A percentile compares a stretch with the other conserved stretches of the same genome.
phyloP scores from a whole-genome alignment of 2,329 filamentous ascomycete genomes.

The Cladosporium oxysporum region DNA sequence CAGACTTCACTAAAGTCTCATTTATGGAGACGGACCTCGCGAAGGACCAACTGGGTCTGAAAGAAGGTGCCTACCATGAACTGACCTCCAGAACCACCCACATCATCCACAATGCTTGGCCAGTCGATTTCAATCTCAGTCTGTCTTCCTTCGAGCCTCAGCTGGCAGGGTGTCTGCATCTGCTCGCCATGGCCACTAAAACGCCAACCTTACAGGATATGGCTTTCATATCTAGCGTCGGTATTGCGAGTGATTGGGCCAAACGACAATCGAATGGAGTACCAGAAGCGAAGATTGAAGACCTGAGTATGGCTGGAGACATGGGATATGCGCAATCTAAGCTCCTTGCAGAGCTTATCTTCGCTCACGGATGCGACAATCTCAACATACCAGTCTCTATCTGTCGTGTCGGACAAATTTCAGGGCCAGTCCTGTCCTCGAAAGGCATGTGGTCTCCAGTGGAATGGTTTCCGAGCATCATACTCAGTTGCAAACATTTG shows the following conservation, averaged over 20 bases:
- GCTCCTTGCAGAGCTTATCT: conserved; percentile 2
- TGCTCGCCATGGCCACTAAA: conserved; percentile 28
- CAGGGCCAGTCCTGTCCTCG: not conserved
- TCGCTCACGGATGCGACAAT: conserved; percentile 5
- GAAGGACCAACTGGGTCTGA: conserved; percentile 26
- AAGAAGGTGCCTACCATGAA: conserved; percentile 23
- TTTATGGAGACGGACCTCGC: conserved; percentile 26
- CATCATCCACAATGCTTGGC: conserved; percentile 43
- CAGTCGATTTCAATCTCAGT: conserved; percentile 40
- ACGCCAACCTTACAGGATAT: conserved; percentile 40
- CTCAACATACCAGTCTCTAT: conserved; percentile 39
- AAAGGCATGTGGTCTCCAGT: not conserved
- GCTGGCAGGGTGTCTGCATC: conserved; percentile 27
- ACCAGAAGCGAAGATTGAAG: not conserved
- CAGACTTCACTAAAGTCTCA: conserved; percentile 32
- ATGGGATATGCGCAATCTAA: conserved; percentile 14
- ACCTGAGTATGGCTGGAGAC: not conserved
- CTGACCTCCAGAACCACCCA: conserved; percentile 28
- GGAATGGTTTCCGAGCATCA: conserved; percentile 30
- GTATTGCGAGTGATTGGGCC: conserved; percentile 26
- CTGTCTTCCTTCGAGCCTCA: conserved; percentile 34
- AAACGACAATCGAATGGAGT: conserved; percentile 11
- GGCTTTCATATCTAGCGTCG: conserved; percentile 42
- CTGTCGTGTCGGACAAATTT: conserved; percentile 34
- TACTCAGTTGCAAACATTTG: conserved; percentile 43